Percentiles rank a stretch among this genome's conserved stretches.
These are phyloP conservation scores for Dimargaris xerosporica DNA, from an alignment of 192 early-diverging fungal species.

Conservation along the genomic window DNA sequence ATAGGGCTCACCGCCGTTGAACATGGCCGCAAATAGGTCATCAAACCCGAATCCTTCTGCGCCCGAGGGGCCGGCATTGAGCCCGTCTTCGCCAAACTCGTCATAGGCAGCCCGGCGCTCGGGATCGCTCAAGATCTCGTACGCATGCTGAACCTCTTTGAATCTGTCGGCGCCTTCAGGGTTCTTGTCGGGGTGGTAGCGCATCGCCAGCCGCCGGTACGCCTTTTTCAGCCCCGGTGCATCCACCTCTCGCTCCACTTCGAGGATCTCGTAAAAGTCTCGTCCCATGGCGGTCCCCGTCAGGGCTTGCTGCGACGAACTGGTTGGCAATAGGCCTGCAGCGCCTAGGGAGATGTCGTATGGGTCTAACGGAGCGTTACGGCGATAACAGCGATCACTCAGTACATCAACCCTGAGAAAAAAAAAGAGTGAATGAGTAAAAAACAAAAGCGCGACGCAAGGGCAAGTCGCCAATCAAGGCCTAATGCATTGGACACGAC, in stretches of 20 bases:
- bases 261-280: constrained; percentile 28
- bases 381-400: too few species aligned
- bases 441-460: too few species aligned
- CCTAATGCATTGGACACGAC: too few species aligned
- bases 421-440: too few species aligned
- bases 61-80: constrained; percentile 38
- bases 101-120: constrained; percentile 52
- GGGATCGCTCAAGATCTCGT: constrained; percentile 54
- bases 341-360: too few species aligned
- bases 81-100: constrained; percentile 68
- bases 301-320: too few species aligned
- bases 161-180: constrained; percentile 51
- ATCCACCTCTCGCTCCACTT: constrained; percentile 16
- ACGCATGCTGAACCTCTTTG: constrained; percentile 60
- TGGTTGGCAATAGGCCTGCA: too few species aligned
- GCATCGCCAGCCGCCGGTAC: constrained; percentile 38
- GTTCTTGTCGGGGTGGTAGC: constrained; percentile 47
- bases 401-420: too few species aligned
- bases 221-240: constrained; percentile 20
- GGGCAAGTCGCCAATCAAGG: too few species aligned
- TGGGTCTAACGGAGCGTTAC: too few species aligned
- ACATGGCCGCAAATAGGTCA: constrained; percentile 81
- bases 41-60: constrained; percentile 41
- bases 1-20: constrained; percentile 49
- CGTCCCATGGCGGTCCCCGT: constrained; percentile 17